Percentiles rank a stretch among this genome's conserved stretches.
These are phyloP conservation scores for Xylaria sp. DNA, from an alignment of 2,329 filamentous ascomycete genomes.

Conservation along the genomic window DNA sequence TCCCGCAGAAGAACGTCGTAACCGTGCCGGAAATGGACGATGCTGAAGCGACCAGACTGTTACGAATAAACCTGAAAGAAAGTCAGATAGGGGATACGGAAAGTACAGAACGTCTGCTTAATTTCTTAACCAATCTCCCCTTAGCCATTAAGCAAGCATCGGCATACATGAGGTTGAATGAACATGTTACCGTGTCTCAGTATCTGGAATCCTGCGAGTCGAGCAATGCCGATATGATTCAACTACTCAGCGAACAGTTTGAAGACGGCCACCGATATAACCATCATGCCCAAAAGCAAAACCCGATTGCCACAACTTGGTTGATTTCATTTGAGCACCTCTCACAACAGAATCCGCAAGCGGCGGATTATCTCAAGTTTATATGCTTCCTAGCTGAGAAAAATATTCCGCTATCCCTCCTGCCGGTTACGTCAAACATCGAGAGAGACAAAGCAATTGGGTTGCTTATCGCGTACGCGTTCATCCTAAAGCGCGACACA, in stretches of 20 bases:
- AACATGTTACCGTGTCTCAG: background rate
- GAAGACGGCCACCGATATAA: background rate
- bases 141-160: background rate
- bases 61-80: background rate
- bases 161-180: background rate
- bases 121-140: background rate
- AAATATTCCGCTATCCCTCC: background rate
- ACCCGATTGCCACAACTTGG: background rate
- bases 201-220: background rate
- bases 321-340: slow-evolving; percentile 6
- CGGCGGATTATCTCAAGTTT: background rate
- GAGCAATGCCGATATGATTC: background rate
- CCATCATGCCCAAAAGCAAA: background rate
- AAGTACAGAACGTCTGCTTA: background rate
- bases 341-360: background rate
- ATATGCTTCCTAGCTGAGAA: background rate
- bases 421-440: background rate
- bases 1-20: background rate
- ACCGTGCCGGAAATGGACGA: background rate
- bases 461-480: background rate
- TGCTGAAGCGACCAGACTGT: background rate
- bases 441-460: background rate
- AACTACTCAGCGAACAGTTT: background rate
- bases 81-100: background rate
- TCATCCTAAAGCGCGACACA: background rate